phyloP scores from a whole-genome alignment of 768 basidiomycete species.

The Clavulina sp. region DNA sequence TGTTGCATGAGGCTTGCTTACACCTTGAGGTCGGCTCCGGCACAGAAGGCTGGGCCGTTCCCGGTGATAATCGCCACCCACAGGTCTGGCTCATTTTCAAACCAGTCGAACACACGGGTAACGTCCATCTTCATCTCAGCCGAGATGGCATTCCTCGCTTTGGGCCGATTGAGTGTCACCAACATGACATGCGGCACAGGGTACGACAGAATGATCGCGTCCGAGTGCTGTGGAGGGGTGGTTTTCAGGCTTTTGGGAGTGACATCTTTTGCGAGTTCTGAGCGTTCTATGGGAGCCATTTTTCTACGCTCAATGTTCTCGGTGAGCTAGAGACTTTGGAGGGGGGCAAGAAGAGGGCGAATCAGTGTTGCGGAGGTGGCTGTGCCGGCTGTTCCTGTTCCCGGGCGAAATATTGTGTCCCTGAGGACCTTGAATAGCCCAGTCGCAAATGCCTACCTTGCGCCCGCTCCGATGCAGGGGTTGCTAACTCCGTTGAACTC shows the following conservation, averaged over 20 bases:
- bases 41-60: conserved; percentile 54
- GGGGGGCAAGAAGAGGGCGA: too few relatives aligned
- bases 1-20: conserved; percentile 20
- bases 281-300: too few relatives aligned
- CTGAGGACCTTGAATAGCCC: too few relatives aligned
- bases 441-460: too few relatives aligned
- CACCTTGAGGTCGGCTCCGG: conserved; percentile 65
- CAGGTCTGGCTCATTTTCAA: conserved; percentile 31
- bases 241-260: neutral
- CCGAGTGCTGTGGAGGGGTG: neutral
- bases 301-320: too few relatives aligned
- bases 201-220: conserved; percentile 10
- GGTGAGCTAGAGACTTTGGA: too few relatives aligned
- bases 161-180: conserved; percentile 49
- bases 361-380: too few relatives aligned
- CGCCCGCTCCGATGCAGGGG: too few relatives aligned
- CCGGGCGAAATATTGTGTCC: too few relatives aligned
- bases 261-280: too few relatives aligned
- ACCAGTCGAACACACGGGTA: neutral
- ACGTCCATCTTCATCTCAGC: conserved; percentile 39
- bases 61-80: conserved; percentile 68
- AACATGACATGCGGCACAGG: conserved; percentile 35
- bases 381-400: too few relatives aligned
- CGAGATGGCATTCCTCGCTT: conserved; percentile 55
- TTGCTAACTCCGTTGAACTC: too few relatives aligned